Percentiles rank a stretch among this genome's conserved stretches.
Conservation (phyloP, 2,329 filamentous ascomycete genomes). For the Cytospora chrysosperma region DNA sequence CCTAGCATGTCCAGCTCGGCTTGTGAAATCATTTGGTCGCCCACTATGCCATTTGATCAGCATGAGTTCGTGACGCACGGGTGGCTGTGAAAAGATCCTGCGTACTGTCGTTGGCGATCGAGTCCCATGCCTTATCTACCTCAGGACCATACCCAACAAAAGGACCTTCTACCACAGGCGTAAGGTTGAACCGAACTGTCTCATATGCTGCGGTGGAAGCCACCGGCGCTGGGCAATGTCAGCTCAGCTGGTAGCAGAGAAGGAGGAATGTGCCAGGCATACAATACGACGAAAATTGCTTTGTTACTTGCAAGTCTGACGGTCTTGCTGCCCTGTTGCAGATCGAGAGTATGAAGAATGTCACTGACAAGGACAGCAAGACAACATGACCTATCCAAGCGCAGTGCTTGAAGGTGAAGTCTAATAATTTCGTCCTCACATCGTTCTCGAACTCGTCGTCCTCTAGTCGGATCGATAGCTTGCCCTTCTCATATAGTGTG, state of each 20-base stretch:
- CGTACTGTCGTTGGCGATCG: slow-evolving; percentile 47
- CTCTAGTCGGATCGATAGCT: slow-evolving; percentile 18
- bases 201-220: slow-evolving; percentile 48
- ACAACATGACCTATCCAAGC: slow-evolving; percentile 41
- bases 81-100: slow-evolving; percentile 13
- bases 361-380: slow-evolving; percentile 40
- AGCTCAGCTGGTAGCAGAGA: slow-evolving; percentile 10
- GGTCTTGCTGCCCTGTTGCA: slow-evolving; percentile 37
- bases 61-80: slow-evolving; percentile 11
- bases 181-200: slow-evolving; percentile 48
- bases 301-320: slow-evolving; percentile 36
- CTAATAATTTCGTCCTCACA: slow-evolving; percentile 19
- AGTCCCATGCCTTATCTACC: slow-evolving; percentile 58
- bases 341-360: slow-evolving; percentile 41
- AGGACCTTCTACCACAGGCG: slow-evolving; percentile 45
- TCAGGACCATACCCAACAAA: slow-evolving; percentile 56
- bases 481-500: slow-evolving; percentile 26
- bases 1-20: slow-evolving; percentile 53
- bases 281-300: slow-evolving; percentile 45
- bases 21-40: slow-evolving; percentile 59
- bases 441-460: slow-evolving; percentile 7
- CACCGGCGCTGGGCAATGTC: slow-evolving; percentile 43
- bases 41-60: slow-evolving; percentile 40
- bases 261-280: not conserved
- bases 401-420: slow-evolving; percentile 32